Base-by-base conservation (phyloP, 208 protist genomes). In the Wallacemonas sp. region DNA sequence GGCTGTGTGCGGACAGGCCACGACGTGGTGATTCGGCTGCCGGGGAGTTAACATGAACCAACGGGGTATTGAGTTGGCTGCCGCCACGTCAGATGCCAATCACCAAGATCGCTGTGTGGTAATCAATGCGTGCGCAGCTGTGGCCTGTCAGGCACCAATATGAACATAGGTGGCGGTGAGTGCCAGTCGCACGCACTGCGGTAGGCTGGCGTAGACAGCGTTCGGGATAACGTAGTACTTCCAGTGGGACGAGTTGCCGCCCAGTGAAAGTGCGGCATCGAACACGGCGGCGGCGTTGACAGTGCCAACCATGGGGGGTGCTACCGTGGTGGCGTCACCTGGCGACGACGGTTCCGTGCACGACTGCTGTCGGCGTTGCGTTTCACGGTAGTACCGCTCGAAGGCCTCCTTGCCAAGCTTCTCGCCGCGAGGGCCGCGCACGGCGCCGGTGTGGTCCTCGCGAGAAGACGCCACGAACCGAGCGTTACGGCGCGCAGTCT, bases 351-450 rank as follows among this genome's bases (percentile, higher is more conserved):
- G 5, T 19, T 12, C 8, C 5, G 41, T 12, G 10, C 17, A n/a
- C 0, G 41, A 46, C 10, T 21, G 41, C 26, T 53, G 45, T 19
- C 32, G 45, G 17, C 58, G 37, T 37, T 76, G 77, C 21, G 52
- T 29, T 39, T 73, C 50, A 1, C 74, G 74, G 52, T 60, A 85
- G 52, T 77, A 63, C 15, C 74, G 63, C 36, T 81, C 54, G 13
- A 68, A 71, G 1, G 71, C 75, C 9, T 64, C 62, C 63, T 85
- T 85, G 2, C 79, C 74, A 2, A 85, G 29, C 2, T 45, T 41
- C 32, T 33, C 12, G 46, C 29, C 58, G 37, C 37, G 55, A n/a
- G 22, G 24, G n/a, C 32, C n/a, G 10, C 45, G 33, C 24, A 13
- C 34, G 32, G 17, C 22, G n/a, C n/a, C n/a, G n/a, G n/a, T n/a